Base-by-base conservation (phyloP, 2,329 filamentous ascomycete species). In the Didymella pinodella region DNA sequence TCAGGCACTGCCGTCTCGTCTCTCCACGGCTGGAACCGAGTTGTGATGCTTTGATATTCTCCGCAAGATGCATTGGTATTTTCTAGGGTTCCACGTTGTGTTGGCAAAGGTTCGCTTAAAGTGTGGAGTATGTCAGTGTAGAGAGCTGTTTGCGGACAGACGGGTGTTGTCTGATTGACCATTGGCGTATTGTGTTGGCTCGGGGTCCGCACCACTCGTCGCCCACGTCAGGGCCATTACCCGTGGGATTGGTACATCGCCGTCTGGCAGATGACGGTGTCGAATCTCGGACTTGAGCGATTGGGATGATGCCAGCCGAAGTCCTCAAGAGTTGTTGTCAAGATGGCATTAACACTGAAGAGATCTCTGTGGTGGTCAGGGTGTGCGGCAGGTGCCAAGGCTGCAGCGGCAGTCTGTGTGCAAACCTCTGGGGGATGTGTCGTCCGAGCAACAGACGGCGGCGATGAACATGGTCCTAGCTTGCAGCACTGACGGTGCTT, bases 361-460 rank as follows among this genome's bases (percentile, higher is more conserved):
- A 20, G 3, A 5, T 40, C 18, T 20, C 36, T 18, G 18, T 20
- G 36, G 36, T 40, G 36, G 20, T 20, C 4, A 10, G n/a, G 18
- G 18, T 20, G n/a, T 22, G 22, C 22, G 22, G 22, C 22, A 22
- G 22, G 22, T 22, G 22, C 22, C 22, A 22, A 22, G 22, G 34
- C 34, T 38, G 29, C 12, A 48, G 49, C 38, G 38, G 38, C 25
- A 44, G 56, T 46, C 56, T 59, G 56, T 54, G 56, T 48, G 32
- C 11, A 32, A 32, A 32, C 16, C 16, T 44, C 38, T 22, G 56
- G 49, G 56, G 56, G 49, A 59, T 54, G 22, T 59, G 56, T 59
- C 49, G 50, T 34, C 49, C 6, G 40, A 54, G 55, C 55, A 48
- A 58, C 55, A 40, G 49, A 58, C 49, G 28, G 48, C 11, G 34